These are phyloP conservation scores for Xylariaceae sp. DNA, from an alignment of 2,329 filamentous ascomycete genomes.

Conservation along the genomic window DNA sequence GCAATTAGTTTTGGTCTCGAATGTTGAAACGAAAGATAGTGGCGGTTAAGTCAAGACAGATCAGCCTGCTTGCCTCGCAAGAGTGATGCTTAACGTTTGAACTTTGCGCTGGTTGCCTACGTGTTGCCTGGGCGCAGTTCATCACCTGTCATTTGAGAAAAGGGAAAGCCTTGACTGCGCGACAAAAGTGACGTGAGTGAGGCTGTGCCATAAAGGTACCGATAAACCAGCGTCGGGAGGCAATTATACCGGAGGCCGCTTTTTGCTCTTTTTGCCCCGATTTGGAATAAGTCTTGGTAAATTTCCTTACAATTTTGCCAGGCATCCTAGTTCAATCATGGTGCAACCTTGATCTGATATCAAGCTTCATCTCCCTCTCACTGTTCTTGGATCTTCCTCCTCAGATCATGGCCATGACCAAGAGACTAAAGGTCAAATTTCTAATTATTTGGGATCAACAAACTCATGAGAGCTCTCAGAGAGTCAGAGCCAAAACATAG, in stretches of 20 bases:
- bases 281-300: slow-evolving; percentile 15
- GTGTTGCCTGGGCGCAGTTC: slow-evolving; percentile 12
- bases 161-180: slow-evolving; percentile 1
- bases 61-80: slow-evolving; percentile 3
- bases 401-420: too few species aligned
- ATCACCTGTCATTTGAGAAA: background rate
- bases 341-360: background rate
- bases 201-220: slow-evolving; percentile 23
- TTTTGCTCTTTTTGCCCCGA: slow-evolving; percentile 8
- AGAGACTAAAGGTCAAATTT: too few species aligned
- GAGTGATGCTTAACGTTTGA: background rate
- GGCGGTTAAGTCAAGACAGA: background rate
- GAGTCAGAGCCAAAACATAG: background rate
- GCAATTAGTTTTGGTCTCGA: background rate
- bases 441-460: too few species aligned
- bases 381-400: too few species aligned
- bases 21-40: background rate
- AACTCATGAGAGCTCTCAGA: too few species aligned
- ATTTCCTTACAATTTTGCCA: background rate
- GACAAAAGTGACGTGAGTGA: slow-evolving; percentile 22
- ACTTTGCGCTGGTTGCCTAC: slow-evolving; percentile 12
- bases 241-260: slow-evolving; percentile 25
- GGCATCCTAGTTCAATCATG: slow-evolving; percentile 9
- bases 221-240: slow-evolving; percentile 2
- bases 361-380: background rate